Percentiles rank a stretch among this genome's conserved stretches.
phyloP scores from a whole-genome alignment of 106 monocot genomes.

The Platanthera guangdongensis region DNA sequence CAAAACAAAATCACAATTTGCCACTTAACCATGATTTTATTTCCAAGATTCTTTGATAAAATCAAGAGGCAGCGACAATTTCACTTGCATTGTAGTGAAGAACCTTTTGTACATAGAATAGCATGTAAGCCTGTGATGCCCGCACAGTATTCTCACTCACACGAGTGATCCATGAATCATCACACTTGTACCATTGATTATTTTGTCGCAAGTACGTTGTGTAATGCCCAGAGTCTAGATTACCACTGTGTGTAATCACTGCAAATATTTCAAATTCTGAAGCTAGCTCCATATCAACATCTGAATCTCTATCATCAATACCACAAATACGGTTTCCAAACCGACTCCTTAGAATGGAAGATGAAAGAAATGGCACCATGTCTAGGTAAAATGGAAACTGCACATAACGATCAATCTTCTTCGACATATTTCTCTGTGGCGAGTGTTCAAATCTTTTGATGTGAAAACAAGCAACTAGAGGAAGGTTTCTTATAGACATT shows the following conservation, averaged over 20 bases:
- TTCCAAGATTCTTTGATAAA: conserved; percentile 4
- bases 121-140: conserved; percentile 87
- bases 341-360: conserved; percentile 66
- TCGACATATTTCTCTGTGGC: conserved; percentile 53
- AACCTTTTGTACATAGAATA: conserved; percentile 88
- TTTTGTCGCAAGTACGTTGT: conserved; percentile 68
- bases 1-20: neutral
- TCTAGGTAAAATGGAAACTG: conserved; percentile 86
- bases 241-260: conserved; percentile 81
- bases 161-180: conserved; percentile 83
- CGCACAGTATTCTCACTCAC: conserved; percentile 73
- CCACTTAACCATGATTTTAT: neutral
- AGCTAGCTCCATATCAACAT: conserved; percentile 29
- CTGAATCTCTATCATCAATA: conserved; percentile 37
- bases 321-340: conserved; percentile 70
- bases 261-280: conserved; percentile 92
- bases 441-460: conserved; percentile 95
- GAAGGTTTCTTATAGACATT: conserved; percentile 87
- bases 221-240: conserved; percentile 84
- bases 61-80: conserved; percentile 18
- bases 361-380: conserved; percentile 74
- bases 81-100: conserved; percentile 67
- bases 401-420: conserved; percentile 73
- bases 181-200: conserved; percentile 89
- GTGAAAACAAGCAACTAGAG: conserved; percentile 79